phyloP scores from a whole-genome alignment of 805 yeast genomes.

The Wickerhamiella australiensis region DNA sequence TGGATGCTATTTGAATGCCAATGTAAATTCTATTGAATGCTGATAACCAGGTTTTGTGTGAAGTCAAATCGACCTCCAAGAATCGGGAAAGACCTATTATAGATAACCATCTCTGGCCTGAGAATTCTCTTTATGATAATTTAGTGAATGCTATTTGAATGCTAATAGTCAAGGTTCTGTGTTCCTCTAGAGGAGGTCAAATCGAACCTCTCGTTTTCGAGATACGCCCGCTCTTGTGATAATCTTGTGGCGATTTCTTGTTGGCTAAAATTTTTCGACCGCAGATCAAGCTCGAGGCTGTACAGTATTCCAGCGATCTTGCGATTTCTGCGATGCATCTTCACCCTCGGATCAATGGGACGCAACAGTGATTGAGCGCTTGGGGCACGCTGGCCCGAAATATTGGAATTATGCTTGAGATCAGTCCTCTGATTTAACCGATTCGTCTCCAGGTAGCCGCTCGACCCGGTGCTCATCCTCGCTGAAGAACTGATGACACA shows the following conservation, averaged over 20 bases:
- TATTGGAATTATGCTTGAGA: background rate
- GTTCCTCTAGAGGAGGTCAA: background rate
- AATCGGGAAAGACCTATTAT: background rate
- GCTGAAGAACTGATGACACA: constrained; percentile 48
- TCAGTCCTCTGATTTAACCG: constrained; percentile 11
- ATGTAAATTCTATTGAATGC: too few species aligned
- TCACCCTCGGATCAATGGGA: constrained; percentile 21
- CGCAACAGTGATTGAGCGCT: too few species aligned
- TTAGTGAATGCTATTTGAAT: background rate
- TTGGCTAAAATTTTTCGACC: background rate
- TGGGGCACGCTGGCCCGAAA: too few species aligned
- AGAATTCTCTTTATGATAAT: background rate
- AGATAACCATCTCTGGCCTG: background rate
- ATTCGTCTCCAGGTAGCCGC: constrained; percentile 27
- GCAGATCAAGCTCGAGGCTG: constrained; percentile 10
- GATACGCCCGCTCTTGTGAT: background rate
- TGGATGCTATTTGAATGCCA: too few species aligned
- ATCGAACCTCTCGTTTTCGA: background rate
- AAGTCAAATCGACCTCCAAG: too few species aligned
- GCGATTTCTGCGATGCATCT: constrained; percentile 25
- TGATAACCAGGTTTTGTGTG: too few species aligned
- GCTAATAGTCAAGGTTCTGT: background rate
- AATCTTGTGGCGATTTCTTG: background rate
- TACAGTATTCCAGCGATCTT: constrained; percentile 17
- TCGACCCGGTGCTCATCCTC: constrained; percentile 23